Base-by-base conservation (phyloP, 164 flowering plant species). In the Santalum album region DNA sequence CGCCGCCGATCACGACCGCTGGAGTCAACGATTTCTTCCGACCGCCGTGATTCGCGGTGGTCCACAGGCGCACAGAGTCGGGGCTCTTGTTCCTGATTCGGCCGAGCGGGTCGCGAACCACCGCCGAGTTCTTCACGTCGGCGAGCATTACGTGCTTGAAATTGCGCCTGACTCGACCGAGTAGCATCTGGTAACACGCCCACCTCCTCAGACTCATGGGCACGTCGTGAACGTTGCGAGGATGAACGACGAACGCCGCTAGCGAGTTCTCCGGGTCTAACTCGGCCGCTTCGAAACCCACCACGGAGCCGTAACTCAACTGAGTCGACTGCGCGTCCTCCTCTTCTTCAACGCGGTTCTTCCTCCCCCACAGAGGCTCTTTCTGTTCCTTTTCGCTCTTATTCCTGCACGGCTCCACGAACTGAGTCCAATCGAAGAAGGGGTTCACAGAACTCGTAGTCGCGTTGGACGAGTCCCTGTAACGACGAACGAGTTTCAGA, bases 101-200 rank as follows among this genome's bases (percentile, higher is more conserved):
- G 63, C 67, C 49, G 54, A 81, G 78, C 21, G 80, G 74, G 66
- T 87, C 95, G 7, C 88, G 73, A 34, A 75, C 58, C 2, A 87
- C 25, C n/a, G 75, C 35, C 44, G 61, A 43, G 17, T 67, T 69
- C 44, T 73, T 79, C 6, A 65, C 77, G 52, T 80, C 85, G 14
- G 82, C 69, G 5, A 91, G 52, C 75, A 79, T 66, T 12, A 79
- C 52, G 53, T 82, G 90, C 82, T 86, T 86, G 69, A 80, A 86
- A 49, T 72, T 79, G 2, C 80, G 70, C 26, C 90, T 62, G 7
- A 91, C 60, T 21, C 92, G 81, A 32, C 98, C 96, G 15, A 91
- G 69, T 0, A 91, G 68, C 95, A 91, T 80, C 16, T 87, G 81
- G 53, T 91, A 91, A 58, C 95, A 82, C 7, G 86, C 92, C 96